Percentiles rank a stretch among this genome's conserved stretches.
These are phyloP conservation scores for Stentor roeselii DNA, from an alignment of 73 alveolate genomes.

Conservation along the genomic window DNA sequence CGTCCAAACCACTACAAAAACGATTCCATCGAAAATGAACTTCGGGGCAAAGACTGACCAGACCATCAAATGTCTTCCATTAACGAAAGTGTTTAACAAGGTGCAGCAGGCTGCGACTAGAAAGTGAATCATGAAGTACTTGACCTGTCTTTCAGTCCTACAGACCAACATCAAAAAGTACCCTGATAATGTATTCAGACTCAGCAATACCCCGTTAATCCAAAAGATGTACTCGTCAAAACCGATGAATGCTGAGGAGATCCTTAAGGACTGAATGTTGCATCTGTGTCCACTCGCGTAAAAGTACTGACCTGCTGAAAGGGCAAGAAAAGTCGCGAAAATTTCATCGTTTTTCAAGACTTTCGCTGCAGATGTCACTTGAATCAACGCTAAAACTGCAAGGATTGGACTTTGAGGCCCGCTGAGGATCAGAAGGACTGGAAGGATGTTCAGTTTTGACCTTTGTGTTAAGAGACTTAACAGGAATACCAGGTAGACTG, in stretches of 20 bases:
- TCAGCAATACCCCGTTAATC: constrained; percentile 23
- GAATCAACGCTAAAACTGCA: not conserved
- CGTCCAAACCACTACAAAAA: not conserved
- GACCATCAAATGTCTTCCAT: constrained; percentile 28
- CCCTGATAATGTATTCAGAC: constrained; percentile 22
- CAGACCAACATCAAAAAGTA: not conserved
- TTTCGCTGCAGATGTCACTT: not conserved
- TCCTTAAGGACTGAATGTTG: constrained; percentile 22
- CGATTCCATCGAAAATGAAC: not conserved
- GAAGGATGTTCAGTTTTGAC: not conserved
- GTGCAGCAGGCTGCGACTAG: constrained; percentile 19
- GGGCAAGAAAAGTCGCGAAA: not conserved
- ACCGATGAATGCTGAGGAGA: constrained; percentile 36
- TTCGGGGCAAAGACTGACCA: constrained; percentile 30
- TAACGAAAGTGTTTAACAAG: not conserved
- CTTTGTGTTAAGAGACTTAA: not conserved
- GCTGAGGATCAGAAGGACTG: not conserved
- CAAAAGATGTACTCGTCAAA: constrained; percentile 30
- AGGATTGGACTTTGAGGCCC: constrained; percentile 17
- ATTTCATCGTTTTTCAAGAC: not conserved
- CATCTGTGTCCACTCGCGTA: constrained; percentile 27
- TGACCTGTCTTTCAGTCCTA: not conserved
- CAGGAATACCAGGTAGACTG: not conserved
- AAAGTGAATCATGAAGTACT: not conserved
- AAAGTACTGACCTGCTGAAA: not conserved